phyloP scores from a whole-genome alignment of 2,329 filamentous ascomycete species.

The Apiospora koreana region DNA sequence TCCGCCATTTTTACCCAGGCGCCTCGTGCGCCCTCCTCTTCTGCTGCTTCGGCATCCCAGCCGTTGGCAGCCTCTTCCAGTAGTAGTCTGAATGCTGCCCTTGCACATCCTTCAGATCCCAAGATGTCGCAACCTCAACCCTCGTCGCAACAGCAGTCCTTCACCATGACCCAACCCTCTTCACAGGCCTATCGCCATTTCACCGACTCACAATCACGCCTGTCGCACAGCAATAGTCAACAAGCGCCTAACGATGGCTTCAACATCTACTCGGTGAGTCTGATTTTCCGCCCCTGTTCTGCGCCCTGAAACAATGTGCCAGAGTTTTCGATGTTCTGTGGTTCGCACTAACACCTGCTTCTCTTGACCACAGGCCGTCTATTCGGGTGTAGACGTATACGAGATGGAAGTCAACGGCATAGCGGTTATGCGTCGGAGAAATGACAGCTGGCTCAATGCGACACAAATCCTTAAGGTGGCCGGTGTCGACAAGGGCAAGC shows the following conservation, averaged over 20 bases:
- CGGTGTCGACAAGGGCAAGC: conserved; percentile 94
- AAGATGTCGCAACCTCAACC: conserved; percentile 50
- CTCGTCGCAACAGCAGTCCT: conserved; percentile 58
- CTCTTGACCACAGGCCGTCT: conserved; percentile 64
- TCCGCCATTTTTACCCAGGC: not conserved
- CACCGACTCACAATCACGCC: conserved; percentile 37
- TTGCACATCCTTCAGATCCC: conserved; percentile 28
- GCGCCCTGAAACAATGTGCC: not conserved
- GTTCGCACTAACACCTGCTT: conserved; percentile 19
- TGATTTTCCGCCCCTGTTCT: conserved; percentile 1
- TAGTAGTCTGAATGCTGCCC: conserved; percentile 26
- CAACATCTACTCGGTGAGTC: conserved; percentile 63
- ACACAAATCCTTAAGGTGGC: conserved; percentile 98
- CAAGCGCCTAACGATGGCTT: conserved; percentile 41
- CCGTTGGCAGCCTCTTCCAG: conserved; percentile 18
- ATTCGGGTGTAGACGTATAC: conserved; percentile 94
- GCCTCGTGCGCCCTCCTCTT: conserved; percentile 11
- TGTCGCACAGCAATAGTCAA: conserved; percentile 28
- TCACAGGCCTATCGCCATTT: conserved; percentile 45
- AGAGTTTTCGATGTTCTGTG: not conserved
- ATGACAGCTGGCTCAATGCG: conserved; percentile 95
- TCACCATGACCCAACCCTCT: conserved; percentile 56
- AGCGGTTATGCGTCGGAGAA: conserved; percentile 92
- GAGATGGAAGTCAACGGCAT: conserved; percentile 96
- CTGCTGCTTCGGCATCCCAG: conserved; percentile 19